Conservation (phyloP, 306 rosid genomes). For the Trichosanthes cucumerina region DNA sequence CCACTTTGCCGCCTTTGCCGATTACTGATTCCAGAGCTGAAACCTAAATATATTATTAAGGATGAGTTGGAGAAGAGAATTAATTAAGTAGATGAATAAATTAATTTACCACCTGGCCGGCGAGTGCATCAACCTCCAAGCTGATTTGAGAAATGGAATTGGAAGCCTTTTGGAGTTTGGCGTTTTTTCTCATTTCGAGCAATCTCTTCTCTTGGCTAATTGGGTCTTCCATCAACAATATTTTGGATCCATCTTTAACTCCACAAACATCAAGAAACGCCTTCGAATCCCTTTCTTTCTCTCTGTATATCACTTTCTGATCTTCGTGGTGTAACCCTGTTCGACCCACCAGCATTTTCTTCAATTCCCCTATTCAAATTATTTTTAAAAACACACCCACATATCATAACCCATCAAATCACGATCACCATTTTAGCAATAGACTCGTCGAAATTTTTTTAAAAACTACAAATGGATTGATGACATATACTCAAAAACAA, state of each 20-base stretch:
- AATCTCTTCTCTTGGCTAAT: conserved; percentile 44
- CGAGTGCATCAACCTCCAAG: conserved; percentile 43
- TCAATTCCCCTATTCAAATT: conserved; percentile 97
- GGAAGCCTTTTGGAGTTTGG: conserved; percentile 41
- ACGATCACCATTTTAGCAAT: no score
- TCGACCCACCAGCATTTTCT: conserved; percentile 52
- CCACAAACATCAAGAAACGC: conserved; percentile 56
- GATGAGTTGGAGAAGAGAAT: not conserved
- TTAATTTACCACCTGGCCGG: no score
- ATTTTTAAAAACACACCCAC: no score
- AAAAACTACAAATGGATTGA: no score
- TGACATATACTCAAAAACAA: no score
- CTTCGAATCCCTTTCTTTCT: conserved; percentile 68
- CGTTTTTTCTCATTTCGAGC: conserved; percentile 30
- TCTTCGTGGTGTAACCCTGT: conserved; percentile 58
- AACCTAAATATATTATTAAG: conserved; percentile 29
- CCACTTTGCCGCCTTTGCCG: conserved; percentile 24
- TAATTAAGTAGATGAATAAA: no score
- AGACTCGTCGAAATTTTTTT: no score
- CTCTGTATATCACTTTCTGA: conserved; percentile 65
- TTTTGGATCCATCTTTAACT: conserved; percentile 62
- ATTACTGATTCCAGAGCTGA: conserved; percentile 34
- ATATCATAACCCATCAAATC: no score
- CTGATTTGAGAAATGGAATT: conserved; percentile 42
- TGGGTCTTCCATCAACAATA: conserved; percentile 46